phyloP scores from a whole-genome alignment of 2,329 filamentous ascomycete genomes.

The Diaporthe citriasiana region DNA sequence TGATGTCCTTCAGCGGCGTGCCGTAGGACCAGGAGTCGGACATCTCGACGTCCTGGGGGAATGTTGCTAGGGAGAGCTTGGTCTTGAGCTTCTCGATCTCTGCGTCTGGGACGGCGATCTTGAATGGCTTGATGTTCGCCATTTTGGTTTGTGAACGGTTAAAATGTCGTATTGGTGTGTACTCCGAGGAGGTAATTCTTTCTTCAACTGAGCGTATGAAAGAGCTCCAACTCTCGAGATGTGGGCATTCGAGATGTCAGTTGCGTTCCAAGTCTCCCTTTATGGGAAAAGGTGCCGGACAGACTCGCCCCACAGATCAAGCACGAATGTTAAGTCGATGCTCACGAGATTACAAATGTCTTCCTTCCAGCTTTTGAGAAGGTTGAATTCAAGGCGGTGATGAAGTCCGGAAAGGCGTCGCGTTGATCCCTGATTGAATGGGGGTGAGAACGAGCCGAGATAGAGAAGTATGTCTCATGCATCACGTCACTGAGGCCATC shows the following conservation, averaged over 20 bases:
- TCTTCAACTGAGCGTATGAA: not conserved
- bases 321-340: not conserved
- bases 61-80: conserved; percentile 40
- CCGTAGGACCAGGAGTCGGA: conserved; percentile 66
- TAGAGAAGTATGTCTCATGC: not conserved
- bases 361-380: not conserved
- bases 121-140: conserved; percentile 52
- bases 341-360: conserved; percentile 10
- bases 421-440: not conserved
- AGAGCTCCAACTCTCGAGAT: too few species aligned
- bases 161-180: not conserved
- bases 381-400: not conserved
- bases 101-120: conserved; percentile 52
- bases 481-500: conserved; percentile 23
- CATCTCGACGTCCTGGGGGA: conserved; percentile 70
- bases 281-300: not conserved
- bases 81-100: conserved; percentile 46
- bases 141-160: conserved; percentile 5
- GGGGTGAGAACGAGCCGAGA: not conserved
- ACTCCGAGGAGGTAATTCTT: not conserved
- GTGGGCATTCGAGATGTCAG: not conserved
- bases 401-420: conserved; percentile 1
- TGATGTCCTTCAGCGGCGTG: conserved; percentile 70
- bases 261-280: not conserved
- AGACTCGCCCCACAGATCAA: not conserved